Evolutionary conservation across 371 early-diverging fungal genomes (phyloP).

Genomic region (Mucor circinelloides): DNA sequence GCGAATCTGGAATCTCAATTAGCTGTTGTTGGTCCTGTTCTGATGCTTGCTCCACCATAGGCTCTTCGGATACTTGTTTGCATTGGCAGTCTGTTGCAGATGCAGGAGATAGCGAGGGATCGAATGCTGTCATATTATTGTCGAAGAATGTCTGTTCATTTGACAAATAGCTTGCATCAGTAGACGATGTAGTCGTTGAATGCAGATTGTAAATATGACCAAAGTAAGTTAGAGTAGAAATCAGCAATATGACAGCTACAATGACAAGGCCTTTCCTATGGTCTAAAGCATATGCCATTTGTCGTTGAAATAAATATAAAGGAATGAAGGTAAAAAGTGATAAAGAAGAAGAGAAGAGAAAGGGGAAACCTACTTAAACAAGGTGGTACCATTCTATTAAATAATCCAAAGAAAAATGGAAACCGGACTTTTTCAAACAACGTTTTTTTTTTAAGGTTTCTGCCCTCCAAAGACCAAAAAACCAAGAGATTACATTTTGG

Average conservation of each 20-base stretch:
- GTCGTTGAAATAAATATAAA: not conserved
- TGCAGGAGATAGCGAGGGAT: not conserved
- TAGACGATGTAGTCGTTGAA: not conserved
- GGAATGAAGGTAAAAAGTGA: slow-evolving; percentile 5
- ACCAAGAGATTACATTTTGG: not conserved
- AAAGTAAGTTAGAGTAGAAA: slow-evolving; percentile 11
- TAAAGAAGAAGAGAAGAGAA: not conserved
- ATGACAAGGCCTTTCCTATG: slow-evolving; percentile 12
- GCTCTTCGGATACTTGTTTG: not conserved
- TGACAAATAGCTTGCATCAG: slow-evolving; percentile 12
- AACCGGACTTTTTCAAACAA: not conserved
- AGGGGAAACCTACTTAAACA: not conserved
- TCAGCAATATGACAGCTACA: not conserved
- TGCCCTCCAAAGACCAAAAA: not conserved
- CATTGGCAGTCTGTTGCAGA: not conserved
- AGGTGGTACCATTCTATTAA: not conserved
- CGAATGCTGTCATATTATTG: not conserved
- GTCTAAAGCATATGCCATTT: slow-evolving; percentile 1
- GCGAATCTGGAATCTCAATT: slow-evolving; percentile 28
- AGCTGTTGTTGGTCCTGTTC: not conserved
- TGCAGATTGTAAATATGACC: slow-evolving; percentile 2
- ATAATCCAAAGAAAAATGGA: not conserved
- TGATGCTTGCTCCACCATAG: not conserved
- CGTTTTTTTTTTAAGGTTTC: not conserved
- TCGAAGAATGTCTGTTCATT: slow-evolving; percentile 24